Percentiles rank a stretch among this genome's conserved stretches.
Evolutionary conservation across 2,329 filamentous ascomycete species (phyloP).

Genomic region (Ophidiomyces ophidiicola): DNA sequence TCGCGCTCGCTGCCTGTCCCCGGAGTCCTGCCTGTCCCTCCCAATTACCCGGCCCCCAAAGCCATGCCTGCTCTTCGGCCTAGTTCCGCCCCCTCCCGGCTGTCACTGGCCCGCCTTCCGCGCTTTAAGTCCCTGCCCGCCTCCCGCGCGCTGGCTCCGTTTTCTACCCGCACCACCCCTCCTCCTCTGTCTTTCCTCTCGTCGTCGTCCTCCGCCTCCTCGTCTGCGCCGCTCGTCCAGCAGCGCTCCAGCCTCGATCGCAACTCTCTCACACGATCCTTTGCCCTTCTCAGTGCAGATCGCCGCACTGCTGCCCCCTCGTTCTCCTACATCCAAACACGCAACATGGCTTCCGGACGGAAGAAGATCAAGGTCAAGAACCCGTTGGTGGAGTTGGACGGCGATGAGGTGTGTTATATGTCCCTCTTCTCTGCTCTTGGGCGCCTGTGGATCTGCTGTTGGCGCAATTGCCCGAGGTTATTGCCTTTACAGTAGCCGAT

Average conservation of each 20-base stretch:
- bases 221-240: constrained; percentile 1
- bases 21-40: neutral
- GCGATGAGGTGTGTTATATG: constrained; percentile 45
- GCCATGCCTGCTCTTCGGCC: constrained; percentile 29
- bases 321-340: constrained; percentile 21
- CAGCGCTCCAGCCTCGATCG: constrained; percentile 20
- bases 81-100: constrained; percentile 31
- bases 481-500: too few relatives aligned
- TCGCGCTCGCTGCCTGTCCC: constrained; percentile 9
- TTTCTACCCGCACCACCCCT: constrained; percentile 13
- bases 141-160: constrained; percentile 11
- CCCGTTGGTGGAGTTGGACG: constrained; percentile 93
- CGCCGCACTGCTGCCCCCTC: constrained; percentile 9
- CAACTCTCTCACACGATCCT: constrained; percentile 14
- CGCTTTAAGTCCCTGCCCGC: constrained; percentile 6
- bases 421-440: constrained; percentile 12
- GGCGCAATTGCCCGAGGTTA: too few relatives aligned
- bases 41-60: constrained; percentile 11
- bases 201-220: constrained; percentile 21
- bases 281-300: constrained; percentile 7
- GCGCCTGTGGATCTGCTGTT: too few relatives aligned
- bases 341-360: constrained; percentile 37
- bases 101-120: constrained; percentile 21
- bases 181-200: constrained; percentile 18
- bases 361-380: constrained; percentile 99